A percentile compares a stretch with the other conserved stretches of the same genome.
Evolutionary conservation across 352 stramenopile genomes (phyloP).

Genomic region (Phytopythium ostracodes): DNA sequence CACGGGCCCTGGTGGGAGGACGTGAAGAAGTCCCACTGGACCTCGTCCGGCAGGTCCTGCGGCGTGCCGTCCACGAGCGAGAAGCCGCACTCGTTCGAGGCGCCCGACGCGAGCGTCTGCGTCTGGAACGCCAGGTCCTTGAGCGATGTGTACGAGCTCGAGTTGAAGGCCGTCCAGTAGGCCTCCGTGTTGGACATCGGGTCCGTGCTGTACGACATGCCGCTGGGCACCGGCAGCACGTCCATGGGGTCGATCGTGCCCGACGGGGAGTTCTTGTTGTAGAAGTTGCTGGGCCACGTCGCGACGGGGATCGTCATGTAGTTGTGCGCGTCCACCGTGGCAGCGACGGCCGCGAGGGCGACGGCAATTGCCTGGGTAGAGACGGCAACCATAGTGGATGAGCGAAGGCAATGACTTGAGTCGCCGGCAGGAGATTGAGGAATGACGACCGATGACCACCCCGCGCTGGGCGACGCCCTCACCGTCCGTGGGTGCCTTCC

Average conservation of each 20-base stretch:
- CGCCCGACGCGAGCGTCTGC: constrained; percentile 16
- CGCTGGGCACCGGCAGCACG: constrained; percentile 28
- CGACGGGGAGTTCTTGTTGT: constrained; percentile 37
- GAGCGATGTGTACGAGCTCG: constrained; percentile 15
- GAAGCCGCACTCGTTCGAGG: constrained; percentile 22
- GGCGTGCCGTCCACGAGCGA: constrained; percentile 3
- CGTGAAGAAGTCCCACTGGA: constrained; percentile 21
- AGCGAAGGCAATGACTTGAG: constrained; percentile 4
- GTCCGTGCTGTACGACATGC: constrained; percentile 36
- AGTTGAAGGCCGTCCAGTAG: constrained; percentile 22
- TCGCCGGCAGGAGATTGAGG: constrained; percentile 16
- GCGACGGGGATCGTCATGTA: constrained; percentile 38
- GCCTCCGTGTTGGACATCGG: constrained; percentile 18
- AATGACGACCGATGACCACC: constrained; percentile 14
- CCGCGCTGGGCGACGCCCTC: background rate
- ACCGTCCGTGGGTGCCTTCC: too few species aligned
- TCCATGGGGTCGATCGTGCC: constrained; percentile 33
- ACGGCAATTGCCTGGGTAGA: constrained; percentile 19
- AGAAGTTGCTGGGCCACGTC: constrained; percentile 30
- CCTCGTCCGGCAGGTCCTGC: constrained; percentile 12
- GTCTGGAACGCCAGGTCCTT: constrained; percentile 11
- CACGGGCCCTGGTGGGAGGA: constrained; percentile 24
- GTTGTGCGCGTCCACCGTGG: constrained; percentile 33
- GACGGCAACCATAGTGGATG: constrained; percentile 23
- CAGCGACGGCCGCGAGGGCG: constrained; percentile 13